Conservation (phyloP, 805 yeast genomes). For the Metschnikowia cerradonensis region DNA sequence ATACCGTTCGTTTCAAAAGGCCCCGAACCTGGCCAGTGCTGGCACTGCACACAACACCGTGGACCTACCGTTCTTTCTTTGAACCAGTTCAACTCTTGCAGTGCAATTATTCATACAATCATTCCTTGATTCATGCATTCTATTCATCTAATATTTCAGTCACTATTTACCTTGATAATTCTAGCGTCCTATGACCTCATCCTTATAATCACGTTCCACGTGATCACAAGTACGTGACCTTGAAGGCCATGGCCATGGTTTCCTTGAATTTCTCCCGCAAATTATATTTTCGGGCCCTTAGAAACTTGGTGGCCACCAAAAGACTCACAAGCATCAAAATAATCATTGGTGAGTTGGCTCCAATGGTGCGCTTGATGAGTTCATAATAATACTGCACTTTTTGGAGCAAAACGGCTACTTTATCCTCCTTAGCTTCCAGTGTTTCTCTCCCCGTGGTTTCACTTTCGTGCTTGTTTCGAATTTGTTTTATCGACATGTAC, state of each 20-base stretch:
- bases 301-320: constrained; percentile 19
- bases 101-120: neutral
- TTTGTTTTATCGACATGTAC: constrained; percentile 29
- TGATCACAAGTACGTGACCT: constrained; percentile 30
- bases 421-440: neutral
- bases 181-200: no score
- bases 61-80: constrained; percentile 43
- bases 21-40: neutral
- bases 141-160: neutral
- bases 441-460: neutral
- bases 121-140: neutral
- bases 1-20: constrained; percentile 10
- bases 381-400: constrained; percentile 3
- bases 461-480: constrained; percentile 17
- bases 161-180: neutral
- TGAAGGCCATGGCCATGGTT: constrained; percentile 42
- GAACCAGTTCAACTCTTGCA: no score
- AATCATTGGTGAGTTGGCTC: constrained; percentile 27
- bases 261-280: constrained; percentile 29
- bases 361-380: constrained; percentile 22
- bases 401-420: constrained; percentile 2
- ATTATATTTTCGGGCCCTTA: constrained; percentile 24
- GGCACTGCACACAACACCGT: constrained; percentile 19
- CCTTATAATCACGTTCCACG: no score
- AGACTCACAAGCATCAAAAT: constrained; percentile 20